phyloP scores from a whole-genome alignment of 768 basidiomycete species.

The Pleurotus giganteus region DNA sequence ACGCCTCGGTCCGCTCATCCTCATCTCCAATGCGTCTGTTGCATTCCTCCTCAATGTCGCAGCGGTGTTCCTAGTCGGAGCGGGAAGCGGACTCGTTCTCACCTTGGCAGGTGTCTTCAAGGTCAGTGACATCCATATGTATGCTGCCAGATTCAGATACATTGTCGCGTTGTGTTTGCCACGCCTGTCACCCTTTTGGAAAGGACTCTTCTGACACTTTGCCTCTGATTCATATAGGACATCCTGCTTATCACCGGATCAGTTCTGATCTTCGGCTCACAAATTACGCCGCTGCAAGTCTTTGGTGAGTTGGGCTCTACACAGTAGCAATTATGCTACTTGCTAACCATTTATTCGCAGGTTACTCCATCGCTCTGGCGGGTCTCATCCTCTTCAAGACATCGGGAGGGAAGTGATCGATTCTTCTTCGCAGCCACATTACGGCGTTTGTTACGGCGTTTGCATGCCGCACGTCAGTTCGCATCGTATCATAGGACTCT shows the following conservation, averaged over 20 bases:
- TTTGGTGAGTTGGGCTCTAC: slow-evolving; percentile 48
- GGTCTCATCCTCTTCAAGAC: slow-evolving; percentile 89
- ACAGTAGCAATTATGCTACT: neutral
- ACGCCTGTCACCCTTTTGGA: slow-evolving; percentile 22
- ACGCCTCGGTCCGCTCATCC: slow-evolving; percentile 63
- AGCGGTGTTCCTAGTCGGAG: slow-evolving; percentile 91
- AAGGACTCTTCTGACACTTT: neutral
- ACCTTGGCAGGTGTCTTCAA: slow-evolving; percentile 95
- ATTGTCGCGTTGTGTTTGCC: slow-evolving; percentile 16
- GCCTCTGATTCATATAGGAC: slow-evolving; percentile 50
- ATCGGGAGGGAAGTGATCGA: slow-evolving; percentile 57
- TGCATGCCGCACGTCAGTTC: no score
- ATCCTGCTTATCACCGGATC: slow-evolving; percentile 93
- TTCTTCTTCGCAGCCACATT: no score
- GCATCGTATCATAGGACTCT: no score
- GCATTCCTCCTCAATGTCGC: slow-evolving; percentile 92
- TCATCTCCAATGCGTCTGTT: slow-evolving; percentile 75
- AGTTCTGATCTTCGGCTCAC: slow-evolving; percentile 79
- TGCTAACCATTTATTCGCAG: slow-evolving; percentile 34
- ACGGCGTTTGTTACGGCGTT: no score
- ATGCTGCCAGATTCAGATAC: slow-evolving; percentile 1
- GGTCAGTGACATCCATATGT: slow-evolving; percentile 36
- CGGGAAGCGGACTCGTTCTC: slow-evolving; percentile 82
- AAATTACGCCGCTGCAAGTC: slow-evolving; percentile 80
- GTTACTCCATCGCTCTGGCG: slow-evolving; percentile 84